These are phyloP conservation scores for Basipetospora chlamydospora DNA, from an alignment of 2,329 filamentous ascomycete genomes.

Conservation along the genomic window DNA sequence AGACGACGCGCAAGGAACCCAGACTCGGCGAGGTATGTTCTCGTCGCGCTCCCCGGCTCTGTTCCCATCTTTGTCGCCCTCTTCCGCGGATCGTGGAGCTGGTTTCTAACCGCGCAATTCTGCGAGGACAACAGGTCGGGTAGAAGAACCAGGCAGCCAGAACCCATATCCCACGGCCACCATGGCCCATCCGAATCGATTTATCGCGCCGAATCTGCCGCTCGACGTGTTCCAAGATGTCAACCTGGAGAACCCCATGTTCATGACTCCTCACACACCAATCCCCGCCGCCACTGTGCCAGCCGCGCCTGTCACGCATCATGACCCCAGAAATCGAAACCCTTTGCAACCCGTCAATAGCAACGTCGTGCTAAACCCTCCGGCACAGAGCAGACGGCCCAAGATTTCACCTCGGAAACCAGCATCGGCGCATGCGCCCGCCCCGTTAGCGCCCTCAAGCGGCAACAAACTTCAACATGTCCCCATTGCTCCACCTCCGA, in stretches of 20 bases:
- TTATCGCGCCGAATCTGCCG: conserved; percentile 29
- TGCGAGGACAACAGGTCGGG: too few species aligned
- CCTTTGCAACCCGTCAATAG: conserved; percentile 36
- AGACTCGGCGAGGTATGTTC: too few species aligned
- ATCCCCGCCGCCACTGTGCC: conserved; percentile 37
- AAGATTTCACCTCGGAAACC: conserved; percentile 3
- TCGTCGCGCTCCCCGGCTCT: too few species aligned
- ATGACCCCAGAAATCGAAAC: conserved; percentile 22
- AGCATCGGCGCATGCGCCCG: not conserved
- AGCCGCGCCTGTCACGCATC: too few species aligned
- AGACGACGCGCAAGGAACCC: too few species aligned
- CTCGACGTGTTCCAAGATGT: conserved; percentile 39
- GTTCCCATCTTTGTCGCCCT: too few species aligned
- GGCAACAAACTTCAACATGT: conserved; percentile 43
- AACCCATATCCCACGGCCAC: conserved; percentile 20
- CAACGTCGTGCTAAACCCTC: conserved; percentile 55
- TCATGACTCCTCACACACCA: conserved; percentile 38
- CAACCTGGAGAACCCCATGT: conserved; percentile 27
- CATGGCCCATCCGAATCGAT: conserved; percentile 39
- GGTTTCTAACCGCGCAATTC: too few species aligned
- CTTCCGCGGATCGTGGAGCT: too few species aligned
- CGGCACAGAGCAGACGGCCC: conserved; percentile 14
- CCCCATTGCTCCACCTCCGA: conserved; percentile 49
- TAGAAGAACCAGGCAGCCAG: not conserved
- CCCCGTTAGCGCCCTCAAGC: conserved; percentile 19